Evolutionary conservation across 371 early-diverging fungal species (phyloP), one percentile per base, ranked within the genome.

Genomic region (Mortierella sp.): DNA sequence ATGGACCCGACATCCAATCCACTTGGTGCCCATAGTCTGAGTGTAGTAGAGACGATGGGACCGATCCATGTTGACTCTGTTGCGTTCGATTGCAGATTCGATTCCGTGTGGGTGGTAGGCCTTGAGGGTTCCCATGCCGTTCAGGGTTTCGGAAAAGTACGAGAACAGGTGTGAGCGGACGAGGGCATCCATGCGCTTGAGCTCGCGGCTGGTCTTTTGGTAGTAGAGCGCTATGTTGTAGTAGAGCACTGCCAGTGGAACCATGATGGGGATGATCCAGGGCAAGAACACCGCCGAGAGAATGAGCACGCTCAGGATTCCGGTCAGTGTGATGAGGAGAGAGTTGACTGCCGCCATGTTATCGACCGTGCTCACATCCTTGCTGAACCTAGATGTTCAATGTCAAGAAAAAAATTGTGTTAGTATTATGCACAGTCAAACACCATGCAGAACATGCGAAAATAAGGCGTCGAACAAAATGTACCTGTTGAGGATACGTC

Each of bases 281-380:
- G 88, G 87, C 71, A 92, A 88, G 24, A 88, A 85, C 34, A 83
- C 78, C 3, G 75, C 51, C 0, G 90, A 86, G 2, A 90, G 87
- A 10, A 92, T 76, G 46, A 95, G 88, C 13, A 91, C 90, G 28
- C 91, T 78, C 26, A 91, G 46, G 37, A 92, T 85, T 51, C 86
- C 83, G 10, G 89, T 79, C 16, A 92, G 55, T 16, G 93, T 91
- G 53, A 87, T 84, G 53, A 91, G 71, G 72, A 92, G 90, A 81
- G 88, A 83, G 46, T 90, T 87, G 74, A 95, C 82, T 4, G 88
- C 75, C n/a, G 85, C 88, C 71, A 91, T 83, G 76, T 82, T 92
- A 85, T 98, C 99, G 5, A 97, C 91, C 26, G 95, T 92, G 78
- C 92, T 93, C 72, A 96, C 91, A 88, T 99, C 97, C 72, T 96